phyloP scores from a whole-genome alignment of 1,284 basidiomycete genomes.

The Ganoderma leucocontextum region DNA sequence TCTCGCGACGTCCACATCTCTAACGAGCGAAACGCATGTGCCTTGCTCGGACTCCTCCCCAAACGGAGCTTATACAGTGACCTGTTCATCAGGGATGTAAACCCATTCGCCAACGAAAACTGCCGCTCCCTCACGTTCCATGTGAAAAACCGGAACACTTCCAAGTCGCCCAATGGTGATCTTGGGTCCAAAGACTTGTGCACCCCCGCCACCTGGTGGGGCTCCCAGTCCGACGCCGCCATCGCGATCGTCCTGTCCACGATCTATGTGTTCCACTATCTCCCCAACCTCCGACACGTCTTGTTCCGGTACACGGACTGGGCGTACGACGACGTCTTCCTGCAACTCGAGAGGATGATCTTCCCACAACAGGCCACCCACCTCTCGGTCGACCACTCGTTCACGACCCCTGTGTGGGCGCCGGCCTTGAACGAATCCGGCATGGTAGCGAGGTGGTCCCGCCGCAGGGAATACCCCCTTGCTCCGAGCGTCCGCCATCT shows the following conservation, averaged over 20 bases:
- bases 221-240: too few relatives aligned
- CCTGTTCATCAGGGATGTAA: too few relatives aligned
- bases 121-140: too few relatives aligned
- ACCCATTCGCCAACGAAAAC: too few relatives aligned
- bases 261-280: slow-evolving; percentile 3
- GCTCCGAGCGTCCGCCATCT: slow-evolving; percentile 36
- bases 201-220: too few relatives aligned
- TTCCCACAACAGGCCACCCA: slow-evolving; percentile 44
- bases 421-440: slow-evolving; percentile 27
- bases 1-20: too few relatives aligned
- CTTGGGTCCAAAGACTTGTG: too few relatives aligned
- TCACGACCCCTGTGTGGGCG: slow-evolving; percentile 24
- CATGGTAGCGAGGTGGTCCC: slow-evolving; percentile 26
- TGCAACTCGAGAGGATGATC: slow-evolving; percentile 39
- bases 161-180: too few relatives aligned
- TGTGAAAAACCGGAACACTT: too few relatives aligned
- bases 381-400: slow-evolving; percentile 42
- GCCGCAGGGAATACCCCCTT: slow-evolving; percentile 24
- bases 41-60: too few relatives aligned
- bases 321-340: slow-evolving; percentile 46
- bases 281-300: slow-evolving; percentile 9
- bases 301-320: slow-evolving; percentile 35
- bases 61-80: too few relatives aligned
- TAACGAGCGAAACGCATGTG: too few relatives aligned
- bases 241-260: not conserved